phyloP scores from a whole-genome alignment of 2,329 filamentous ascomycete genomes.

The Zarea fungicola region DNA sequence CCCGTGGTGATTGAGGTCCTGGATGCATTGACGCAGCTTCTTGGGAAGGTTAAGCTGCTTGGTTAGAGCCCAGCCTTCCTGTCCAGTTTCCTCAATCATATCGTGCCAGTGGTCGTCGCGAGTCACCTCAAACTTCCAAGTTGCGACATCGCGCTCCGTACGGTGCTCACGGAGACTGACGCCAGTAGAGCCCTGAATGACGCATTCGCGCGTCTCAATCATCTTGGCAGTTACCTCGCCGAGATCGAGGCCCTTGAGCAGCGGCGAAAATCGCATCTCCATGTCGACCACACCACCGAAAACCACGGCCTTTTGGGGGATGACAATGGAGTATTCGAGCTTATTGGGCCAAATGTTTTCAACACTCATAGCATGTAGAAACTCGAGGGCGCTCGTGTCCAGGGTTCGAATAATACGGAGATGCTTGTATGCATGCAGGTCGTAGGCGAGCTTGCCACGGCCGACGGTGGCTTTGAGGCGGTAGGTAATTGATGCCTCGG shows the following conservation, averaged over 20 bases:
- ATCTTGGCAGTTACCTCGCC: constrained; percentile 78
- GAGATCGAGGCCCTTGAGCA: constrained; percentile 82
- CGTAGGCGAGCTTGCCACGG: constrained; percentile 81
- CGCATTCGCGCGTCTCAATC: constrained; percentile 70
- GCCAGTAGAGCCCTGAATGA: constrained; percentile 41
- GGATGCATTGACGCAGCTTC: constrained; percentile 74
- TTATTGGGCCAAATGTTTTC: constrained; percentile 99
- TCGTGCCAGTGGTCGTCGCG: constrained; percentile 63
- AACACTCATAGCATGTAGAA: constrained; percentile 86
- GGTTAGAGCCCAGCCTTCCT: constrained; percentile 59
- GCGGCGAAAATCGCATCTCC: constrained; percentile 79
- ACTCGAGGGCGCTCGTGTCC: constrained; percentile 68
- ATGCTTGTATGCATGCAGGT: constrained; percentile 74
- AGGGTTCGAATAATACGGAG: constrained; percentile 73
- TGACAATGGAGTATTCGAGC: constrained; percentile 88
- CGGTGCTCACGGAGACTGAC: constrained; percentile 53
- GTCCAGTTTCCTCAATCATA: constrained; percentile 61
- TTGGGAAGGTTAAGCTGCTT: constrained; percentile 69
- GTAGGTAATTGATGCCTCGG: constrained; percentile 83
- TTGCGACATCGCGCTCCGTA: constrained; percentile 57
- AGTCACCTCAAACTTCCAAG: constrained; percentile 50
- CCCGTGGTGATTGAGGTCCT: constrained; percentile 81
- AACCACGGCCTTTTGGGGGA: constrained; percentile 89
- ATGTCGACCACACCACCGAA: constrained; percentile 84
- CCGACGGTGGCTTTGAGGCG: constrained; percentile 85